Percentiles rank a stretch among this genome's conserved stretches.
Conservation (phyloP, 2,329 filamentous ascomycete species). For the Sphaerulina vaccinii region DNA sequence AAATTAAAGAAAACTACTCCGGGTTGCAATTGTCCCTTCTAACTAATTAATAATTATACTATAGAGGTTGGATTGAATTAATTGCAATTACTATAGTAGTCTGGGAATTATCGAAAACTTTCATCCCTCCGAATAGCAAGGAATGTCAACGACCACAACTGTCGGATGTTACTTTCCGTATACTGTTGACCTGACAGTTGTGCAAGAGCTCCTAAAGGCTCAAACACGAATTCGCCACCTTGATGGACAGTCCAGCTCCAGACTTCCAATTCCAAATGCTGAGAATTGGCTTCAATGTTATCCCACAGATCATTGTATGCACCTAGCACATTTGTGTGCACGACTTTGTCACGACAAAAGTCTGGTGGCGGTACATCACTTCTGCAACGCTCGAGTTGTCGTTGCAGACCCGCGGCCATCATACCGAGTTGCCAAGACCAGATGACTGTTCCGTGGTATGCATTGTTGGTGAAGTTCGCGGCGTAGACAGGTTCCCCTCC, state of each 20-base stretch:
- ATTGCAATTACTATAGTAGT: too few species aligned
- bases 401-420: constrained; percentile 61
- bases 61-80: too few species aligned
- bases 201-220: constrained; percentile 53
- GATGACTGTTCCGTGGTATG: constrained; percentile 64
- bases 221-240: constrained; percentile 49
- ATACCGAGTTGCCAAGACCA: constrained; percentile 66
- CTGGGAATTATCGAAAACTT: background rate
- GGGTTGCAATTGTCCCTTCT: too few species aligned
- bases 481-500: constrained; percentile 49
- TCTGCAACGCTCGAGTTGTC: constrained; percentile 56
- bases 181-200: constrained; percentile 43
- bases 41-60: too few species aligned
- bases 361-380: constrained; percentile 36
- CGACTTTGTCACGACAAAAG: constrained; percentile 51
- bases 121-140: background rate
- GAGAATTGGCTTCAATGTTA: constrained; percentile 56
- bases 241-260: constrained; percentile 60
- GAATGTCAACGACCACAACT: background rate
- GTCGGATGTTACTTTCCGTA: constrained; percentile 4
- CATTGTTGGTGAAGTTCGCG: constrained; percentile 55
- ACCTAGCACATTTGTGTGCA: constrained; percentile 43
- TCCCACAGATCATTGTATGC: constrained; percentile 63
- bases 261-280: constrained; percentile 57
- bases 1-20: too few species aligned